Evolutionary conservation across 768 basidiomycete species (phyloP).

Genomic region (Phlebiopsis gigantea): DNA sequence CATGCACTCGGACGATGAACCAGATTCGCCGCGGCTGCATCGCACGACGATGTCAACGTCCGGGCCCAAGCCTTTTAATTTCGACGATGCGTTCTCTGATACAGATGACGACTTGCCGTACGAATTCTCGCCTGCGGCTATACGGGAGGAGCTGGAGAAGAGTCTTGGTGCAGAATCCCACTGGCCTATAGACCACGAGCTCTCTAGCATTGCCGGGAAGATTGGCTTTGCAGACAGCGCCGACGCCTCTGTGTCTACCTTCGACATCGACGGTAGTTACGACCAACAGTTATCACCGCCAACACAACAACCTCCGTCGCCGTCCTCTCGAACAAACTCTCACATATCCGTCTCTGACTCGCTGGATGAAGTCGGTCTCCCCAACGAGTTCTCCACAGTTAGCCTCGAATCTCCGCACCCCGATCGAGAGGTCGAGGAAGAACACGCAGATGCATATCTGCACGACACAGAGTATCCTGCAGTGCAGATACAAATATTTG

Average conservation of each 20-base stretch:
- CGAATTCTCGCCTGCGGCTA: constrained; percentile 55
- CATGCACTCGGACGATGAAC: constrained; percentile 13
- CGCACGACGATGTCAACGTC: background rate
- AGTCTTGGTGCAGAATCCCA: constrained; percentile 28
- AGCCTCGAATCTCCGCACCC: constrained; percentile 14
- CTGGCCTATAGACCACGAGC: constrained; percentile 29
- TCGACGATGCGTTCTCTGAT: constrained; percentile 68
- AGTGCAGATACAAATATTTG: constrained; percentile 18
- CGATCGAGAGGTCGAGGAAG: constrained; percentile 8
- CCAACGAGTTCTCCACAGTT: constrained; percentile 18
- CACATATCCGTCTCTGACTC: constrained; percentile 18
- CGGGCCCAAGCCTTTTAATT: constrained; percentile 2
- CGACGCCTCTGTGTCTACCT: constrained; percentile 54
- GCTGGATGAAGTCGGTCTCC: constrained; percentile 20
- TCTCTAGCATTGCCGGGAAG: constrained; percentile 25
- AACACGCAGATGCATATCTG: constrained; percentile 10
- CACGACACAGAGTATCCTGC: constrained; percentile 14
- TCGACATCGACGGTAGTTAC: constrained; percentile 43
- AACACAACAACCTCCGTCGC: constrained; percentile 12
- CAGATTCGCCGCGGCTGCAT: background rate
- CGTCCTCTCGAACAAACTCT: constrained; percentile 14
- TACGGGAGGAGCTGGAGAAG: constrained; percentile 58
- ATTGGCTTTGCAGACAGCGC: constrained; percentile 28
- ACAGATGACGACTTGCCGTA: constrained; percentile 44
- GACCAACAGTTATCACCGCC: constrained; percentile 20